Conservation (phyloP, 139 green algal species). For the Coelastrella sp. region DNA sequence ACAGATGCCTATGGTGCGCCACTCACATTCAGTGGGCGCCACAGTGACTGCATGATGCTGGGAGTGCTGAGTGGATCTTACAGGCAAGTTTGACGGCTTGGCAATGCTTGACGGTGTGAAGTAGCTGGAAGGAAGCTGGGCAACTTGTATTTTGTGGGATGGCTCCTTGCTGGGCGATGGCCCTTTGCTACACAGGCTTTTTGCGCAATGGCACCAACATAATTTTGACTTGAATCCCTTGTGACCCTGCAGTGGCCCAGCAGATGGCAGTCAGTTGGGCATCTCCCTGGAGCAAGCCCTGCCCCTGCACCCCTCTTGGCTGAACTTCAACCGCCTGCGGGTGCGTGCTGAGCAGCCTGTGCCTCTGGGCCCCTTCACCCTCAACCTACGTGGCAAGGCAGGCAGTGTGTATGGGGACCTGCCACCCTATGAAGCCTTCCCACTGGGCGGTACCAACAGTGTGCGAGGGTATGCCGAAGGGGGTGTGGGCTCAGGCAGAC, state of each 20-base stretch:
- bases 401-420: constrained; percentile 90
- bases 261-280: constrained; percentile 68
- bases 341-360: constrained; percentile 73
- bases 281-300: constrained; percentile 81
- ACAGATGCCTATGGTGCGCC: constrained; percentile 86
- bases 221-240: too few relatives aligned
- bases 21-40: constrained; percentile 81
- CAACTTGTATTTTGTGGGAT: not conserved
- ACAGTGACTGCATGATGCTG: constrained; percentile 78
- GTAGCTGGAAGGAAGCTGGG: too few relatives aligned
- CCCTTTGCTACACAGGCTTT: not conserved
- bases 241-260: constrained; percentile 9
- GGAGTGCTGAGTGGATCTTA: constrained; percentile 70
- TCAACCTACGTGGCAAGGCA: constrained; percentile 66
- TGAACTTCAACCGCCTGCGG: constrained; percentile 84
- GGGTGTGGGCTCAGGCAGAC: constrained; percentile 88
- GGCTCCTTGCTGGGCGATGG: not conserved
- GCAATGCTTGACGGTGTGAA: too few relatives aligned
- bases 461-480: constrained; percentile 94
- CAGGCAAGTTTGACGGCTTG: not conserved
- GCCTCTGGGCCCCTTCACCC: constrained; percentile 60
- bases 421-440: constrained; percentile 97
- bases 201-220: not conserved
- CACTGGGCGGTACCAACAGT: constrained; percentile 92
- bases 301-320: constrained; percentile 79